phyloP scores from a whole-genome alignment of 139 green algal species.

The Chlorella sp. region DNA sequence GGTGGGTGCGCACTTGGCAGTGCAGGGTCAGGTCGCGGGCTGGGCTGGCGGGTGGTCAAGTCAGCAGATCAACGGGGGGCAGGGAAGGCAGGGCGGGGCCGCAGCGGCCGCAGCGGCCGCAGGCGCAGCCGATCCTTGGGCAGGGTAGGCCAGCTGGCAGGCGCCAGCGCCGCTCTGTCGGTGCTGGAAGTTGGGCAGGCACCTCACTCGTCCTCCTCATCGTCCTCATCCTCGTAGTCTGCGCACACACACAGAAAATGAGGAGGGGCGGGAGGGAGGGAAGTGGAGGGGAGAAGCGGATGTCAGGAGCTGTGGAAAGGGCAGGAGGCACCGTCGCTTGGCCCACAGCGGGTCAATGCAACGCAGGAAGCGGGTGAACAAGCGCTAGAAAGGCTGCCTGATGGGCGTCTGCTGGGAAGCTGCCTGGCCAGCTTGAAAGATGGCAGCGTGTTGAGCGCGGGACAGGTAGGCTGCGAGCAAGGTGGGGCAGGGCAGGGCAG shows the following conservation, averaged over 20 bases:
- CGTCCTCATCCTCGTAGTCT: constrained; percentile 20
- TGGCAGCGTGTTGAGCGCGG: too few species aligned
- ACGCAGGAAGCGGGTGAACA: too few species aligned
- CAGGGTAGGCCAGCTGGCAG: background rate
- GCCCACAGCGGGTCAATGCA: too few species aligned
- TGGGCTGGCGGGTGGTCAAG: background rate
- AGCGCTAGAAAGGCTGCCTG: too few species aligned
- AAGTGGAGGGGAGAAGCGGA: background rate
- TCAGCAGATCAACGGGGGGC: background rate
- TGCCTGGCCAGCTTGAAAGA: too few species aligned
- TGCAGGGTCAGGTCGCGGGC: too few species aligned
- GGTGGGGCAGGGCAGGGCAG: background rate
- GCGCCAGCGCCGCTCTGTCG: background rate
- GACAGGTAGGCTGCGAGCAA: background rate
- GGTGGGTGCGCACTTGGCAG: background rate
- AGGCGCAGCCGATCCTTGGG: background rate
- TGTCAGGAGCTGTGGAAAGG: too few species aligned
- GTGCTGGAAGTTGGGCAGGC: background rate
- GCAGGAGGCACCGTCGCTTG: too few species aligned
- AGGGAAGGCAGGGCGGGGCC: background rate
- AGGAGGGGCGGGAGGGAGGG: background rate
- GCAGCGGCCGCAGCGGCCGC: background rate
- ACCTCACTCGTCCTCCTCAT: constrained; percentile 5
- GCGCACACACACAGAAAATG: background rate
- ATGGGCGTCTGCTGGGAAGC: too few species aligned